A percentile compares a stretch with the other conserved stretches of the same genome.
These are phyloP conservation scores for Komagataea norvegica DNA, from an alignment of 1,139 yeast genomes.

Conservation along the genomic window DNA sequence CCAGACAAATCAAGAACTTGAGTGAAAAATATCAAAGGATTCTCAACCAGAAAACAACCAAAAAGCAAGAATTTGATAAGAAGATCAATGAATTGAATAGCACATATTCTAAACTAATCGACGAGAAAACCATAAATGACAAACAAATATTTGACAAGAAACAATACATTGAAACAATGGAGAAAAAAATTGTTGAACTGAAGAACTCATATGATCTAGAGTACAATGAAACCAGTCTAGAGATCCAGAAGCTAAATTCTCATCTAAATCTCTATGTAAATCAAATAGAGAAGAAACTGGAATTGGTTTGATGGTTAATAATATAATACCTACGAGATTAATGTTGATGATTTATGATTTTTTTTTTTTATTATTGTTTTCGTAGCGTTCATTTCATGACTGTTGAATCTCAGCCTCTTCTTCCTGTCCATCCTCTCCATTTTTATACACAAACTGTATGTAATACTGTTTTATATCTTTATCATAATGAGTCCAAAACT, in stretches of 20 bases:
- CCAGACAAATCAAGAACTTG: conserved; percentile 48
- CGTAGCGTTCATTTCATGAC: background rate
- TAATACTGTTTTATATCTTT: conserved; percentile 62
- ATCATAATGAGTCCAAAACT: conserved; percentile 71
- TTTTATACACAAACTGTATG: conserved; percentile 58
- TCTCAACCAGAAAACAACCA: conserved; percentile 44
- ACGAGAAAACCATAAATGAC: conserved; percentile 48
- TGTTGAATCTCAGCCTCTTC: background rate
- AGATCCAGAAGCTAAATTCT: conserved; percentile 49
- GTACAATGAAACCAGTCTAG: conserved; percentile 47
- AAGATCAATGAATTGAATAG: conserved; percentile 43
- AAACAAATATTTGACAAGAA: conserved; percentile 45
- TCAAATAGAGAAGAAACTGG: conserved; percentile 12
- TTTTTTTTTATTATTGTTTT: background rate
- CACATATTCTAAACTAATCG: conserved; percentile 44
- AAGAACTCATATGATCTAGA: conserved; percentile 49
- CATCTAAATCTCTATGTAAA: conserved; percentile 44
- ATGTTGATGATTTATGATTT: background rate
- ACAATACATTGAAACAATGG: conserved; percentile 40
- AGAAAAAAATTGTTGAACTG: conserved; percentile 41
- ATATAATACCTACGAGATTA: background rate
- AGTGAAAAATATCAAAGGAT: conserved; percentile 52
- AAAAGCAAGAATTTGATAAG: conserved; percentile 40
- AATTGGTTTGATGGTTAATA: conserved; percentile 1
- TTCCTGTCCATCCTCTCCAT: background rate